Percentiles rank a stretch among this genome's conserved stretches.
phyloP scores from a whole-genome alignment of 2,329 filamentous ascomycete genomes.

The Myrmaecium sp. region DNA sequence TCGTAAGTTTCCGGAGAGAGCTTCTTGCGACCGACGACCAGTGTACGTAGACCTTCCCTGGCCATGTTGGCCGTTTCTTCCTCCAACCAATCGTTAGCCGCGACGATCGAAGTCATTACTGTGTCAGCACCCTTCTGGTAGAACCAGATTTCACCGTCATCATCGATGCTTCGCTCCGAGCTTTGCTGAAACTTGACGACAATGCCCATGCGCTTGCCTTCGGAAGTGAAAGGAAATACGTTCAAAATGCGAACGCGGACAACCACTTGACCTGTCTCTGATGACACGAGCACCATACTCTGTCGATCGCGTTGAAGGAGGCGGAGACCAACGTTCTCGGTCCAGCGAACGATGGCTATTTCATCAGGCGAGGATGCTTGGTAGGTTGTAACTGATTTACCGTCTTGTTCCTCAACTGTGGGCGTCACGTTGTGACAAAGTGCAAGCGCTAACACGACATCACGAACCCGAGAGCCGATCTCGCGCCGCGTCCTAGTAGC shows the following conservation, averaged over 20 bases:
- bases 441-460: slow-evolving; percentile 80
- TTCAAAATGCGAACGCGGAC: slow-evolving; percentile 82
- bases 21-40: slow-evolving; percentile 86
- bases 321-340: slow-evolving; percentile 76
- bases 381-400: slow-evolving; percentile 63
- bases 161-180: slow-evolving; percentile 22
- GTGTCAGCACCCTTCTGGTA: slow-evolving; percentile 98
- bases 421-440: slow-evolving; percentile 97
- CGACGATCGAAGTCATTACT: slow-evolving; percentile 92
- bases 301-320: slow-evolving; percentile 74
- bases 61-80: slow-evolving; percentile 99
- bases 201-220: slow-evolving; percentile 96
- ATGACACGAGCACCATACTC: slow-evolving; percentile 65
- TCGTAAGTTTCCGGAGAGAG: slow-evolving; percentile 64
- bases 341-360: slow-evolving; percentile 94
- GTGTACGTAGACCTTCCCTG: slow-evolving; percentile 78
- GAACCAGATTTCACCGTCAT: slow-evolving; percentile 79
- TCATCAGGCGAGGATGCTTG: slow-evolving; percentile 96
- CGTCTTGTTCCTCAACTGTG: slow-evolving; percentile 68
- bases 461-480: slow-evolving; percentile 81
- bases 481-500: slow-evolving; percentile 78
- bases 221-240: slow-evolving; percentile 93
- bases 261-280: slow-evolving; percentile 53
- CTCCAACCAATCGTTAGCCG: slow-evolving; percentile 93
- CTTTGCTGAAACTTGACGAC: slow-evolving; percentile 62